Evolutionary conservation across 352 stramenopile species (phyloP).

Genomic region (Phytophthora palmivora): DNA sequence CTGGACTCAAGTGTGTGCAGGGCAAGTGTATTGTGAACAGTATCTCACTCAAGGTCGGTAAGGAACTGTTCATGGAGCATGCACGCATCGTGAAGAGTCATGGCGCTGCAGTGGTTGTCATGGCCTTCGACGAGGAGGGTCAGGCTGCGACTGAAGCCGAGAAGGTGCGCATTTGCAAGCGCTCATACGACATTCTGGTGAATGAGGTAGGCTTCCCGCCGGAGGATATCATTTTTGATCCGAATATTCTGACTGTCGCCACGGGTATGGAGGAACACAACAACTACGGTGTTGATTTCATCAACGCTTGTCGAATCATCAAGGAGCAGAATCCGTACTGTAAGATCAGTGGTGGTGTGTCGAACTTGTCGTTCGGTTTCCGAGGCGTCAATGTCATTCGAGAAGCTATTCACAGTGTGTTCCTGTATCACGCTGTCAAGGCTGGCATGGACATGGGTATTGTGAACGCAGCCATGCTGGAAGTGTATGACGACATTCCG

Average conservation of each 20-base stretch:
- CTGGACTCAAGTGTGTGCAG: conserved; percentile 97
- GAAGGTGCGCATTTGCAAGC: conserved; percentile 98
- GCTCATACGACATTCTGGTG: conserved; percentile 98
- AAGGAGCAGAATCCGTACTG: conserved; percentile 96
- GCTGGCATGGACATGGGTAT: conserved; percentile 99
- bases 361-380: conserved; percentile 98
- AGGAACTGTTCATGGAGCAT: conserved; percentile 96
- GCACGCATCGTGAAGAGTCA: conserved; percentile 95
- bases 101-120: conserved; percentile 96
- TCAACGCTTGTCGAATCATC: conserved; percentile 94
- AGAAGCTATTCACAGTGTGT: conserved; percentile 97
- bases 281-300: conserved; percentile 98
- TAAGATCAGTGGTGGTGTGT: conserved; percentile 97
- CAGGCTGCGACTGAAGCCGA: conserved; percentile 95
- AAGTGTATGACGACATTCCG: conserved; percentile 90
- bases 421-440: conserved; percentile 95
- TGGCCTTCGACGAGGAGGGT: conserved; percentile 98
- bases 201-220: conserved; percentile 94
- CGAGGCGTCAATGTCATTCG: conserved; percentile 98
- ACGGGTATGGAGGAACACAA: conserved; percentile 98
- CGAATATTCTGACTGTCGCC: conserved; percentile 97
- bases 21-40: conserved; percentile 98
- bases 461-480: conserved; percentile 93
- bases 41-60: conserved; percentile 97
- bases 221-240: conserved; percentile 98